Evolutionary conservation across 495 filamentous ascomycete species (phyloP), one percentile per base, ranked within the genome.

Genomic region (Endocarpon pusillum): DNA sequence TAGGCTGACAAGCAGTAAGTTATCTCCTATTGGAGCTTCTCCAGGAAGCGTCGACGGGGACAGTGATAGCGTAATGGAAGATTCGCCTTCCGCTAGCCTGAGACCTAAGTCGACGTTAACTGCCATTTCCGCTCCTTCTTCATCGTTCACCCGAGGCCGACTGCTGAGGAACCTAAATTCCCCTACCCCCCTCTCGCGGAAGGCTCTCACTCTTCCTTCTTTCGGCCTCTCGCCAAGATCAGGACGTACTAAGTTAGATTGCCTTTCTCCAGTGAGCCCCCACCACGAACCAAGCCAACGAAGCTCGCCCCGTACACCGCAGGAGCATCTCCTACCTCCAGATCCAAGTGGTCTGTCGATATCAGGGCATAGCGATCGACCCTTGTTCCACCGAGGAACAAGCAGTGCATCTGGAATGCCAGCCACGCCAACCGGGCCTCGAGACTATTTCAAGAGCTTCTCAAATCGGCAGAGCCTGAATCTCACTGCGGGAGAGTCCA

Each of bases 271-370:
- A 64, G 67, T 61, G 22, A 67, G 60, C 46, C 66, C 70, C 32
- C 45, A 67, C 34, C 54, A 61, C 26, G 62, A 61, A 42, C 57
- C 52, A 39, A 48, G 49, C 38, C 59, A 70, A 29, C 65, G 55
- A 35, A 53, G 57, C 2, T 75, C 81, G 3, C 87, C 87, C 22
- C 78, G 62, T 33, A 96, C 87, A 1, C 87, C 87, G 1, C 71
- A 68, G 39, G 83, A 85, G 35, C 61, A 62, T 29, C 64, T 82
- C 45, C 59, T 72, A 18, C 77, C 79, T 15, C 81, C 78, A n/a
- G 83, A 93, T 48, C 73, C 81, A 1, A 91, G 79, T 50, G 69
- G 68, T 15, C 55, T 89, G 15, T 82, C 82, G 2, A 85, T 91
- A 35, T 84, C 79, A 12, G 73, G 55, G 1, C 61, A 62, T 3